phyloP scores from a whole-genome alignment of 345 rosid species.

The Populus alba region DNA sequence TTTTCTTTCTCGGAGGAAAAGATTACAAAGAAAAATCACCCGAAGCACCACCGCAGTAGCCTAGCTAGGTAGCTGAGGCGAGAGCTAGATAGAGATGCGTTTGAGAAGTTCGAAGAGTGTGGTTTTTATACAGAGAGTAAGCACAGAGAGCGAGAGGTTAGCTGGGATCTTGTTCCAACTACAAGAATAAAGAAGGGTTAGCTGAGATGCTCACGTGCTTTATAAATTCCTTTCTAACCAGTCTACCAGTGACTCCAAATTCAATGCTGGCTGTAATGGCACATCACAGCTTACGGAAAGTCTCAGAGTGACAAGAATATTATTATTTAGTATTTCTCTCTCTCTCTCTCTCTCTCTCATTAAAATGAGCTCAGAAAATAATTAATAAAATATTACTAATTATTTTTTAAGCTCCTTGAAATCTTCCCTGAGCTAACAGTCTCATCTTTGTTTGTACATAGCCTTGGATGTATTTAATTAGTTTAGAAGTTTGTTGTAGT shows the following conservation, averaged over 20 bases:
- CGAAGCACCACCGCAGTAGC: neutral
- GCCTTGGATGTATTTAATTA: no score
- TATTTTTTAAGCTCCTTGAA: no score
- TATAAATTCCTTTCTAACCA: neutral
- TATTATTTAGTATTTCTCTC: no score
- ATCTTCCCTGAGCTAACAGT: no score
- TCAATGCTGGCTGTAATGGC: no score
- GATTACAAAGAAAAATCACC: neutral
- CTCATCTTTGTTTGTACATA: no score
- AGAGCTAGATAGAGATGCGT: neutral
- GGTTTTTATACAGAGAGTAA: neutral
- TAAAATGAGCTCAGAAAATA: no score
- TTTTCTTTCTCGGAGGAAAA: neutral
- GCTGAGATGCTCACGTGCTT: neutral
- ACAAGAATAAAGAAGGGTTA: neutral
- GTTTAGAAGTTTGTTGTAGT: no score
- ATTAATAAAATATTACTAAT: no score
- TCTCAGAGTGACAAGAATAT: no score
- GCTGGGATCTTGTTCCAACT: neutral
- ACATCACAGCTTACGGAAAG: no score
- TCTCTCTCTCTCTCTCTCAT: accelerated
- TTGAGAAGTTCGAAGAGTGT: neutral
- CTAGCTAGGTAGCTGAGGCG: no score
- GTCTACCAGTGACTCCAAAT: neutral
- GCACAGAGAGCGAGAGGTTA: neutral